phyloP scores from a whole-genome alignment of 805 yeast species.

The Lachancea thermotolerans region DNA sequence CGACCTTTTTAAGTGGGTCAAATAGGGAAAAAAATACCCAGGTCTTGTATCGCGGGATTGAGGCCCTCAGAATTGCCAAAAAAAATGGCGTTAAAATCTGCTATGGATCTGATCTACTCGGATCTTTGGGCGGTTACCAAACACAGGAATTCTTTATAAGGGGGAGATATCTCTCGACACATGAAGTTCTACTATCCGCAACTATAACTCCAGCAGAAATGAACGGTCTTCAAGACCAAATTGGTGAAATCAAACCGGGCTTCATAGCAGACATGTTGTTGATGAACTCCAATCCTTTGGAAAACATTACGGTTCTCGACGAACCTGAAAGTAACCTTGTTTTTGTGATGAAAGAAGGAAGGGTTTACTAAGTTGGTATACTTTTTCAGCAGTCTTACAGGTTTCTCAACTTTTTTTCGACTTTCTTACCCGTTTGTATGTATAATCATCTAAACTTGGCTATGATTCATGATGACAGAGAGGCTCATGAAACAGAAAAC shows the following conservation, averaged over 20 bases:
- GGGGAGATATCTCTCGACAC: constrained; percentile 7
- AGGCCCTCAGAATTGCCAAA: constrained; percentile 10
- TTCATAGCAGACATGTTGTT: constrained; percentile 11
- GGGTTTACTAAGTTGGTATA: constrained; percentile 1
- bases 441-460: no score
- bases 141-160: constrained; percentile 12
- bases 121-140: constrained; percentile 11
- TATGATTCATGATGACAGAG: no score
- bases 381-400: no score
- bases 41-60: constrained; percentile 9
- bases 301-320: constrained; percentile 9
- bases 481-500: no score
- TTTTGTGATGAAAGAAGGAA: constrained; percentile 11
- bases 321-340: constrained; percentile 12
- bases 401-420: no score
- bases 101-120: constrained; percentile 11
- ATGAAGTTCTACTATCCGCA: constrained; percentile 10
- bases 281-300: constrained; percentile 12
- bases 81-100: constrained; percentile 9
- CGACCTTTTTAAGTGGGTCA: constrained; percentile 6
- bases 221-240: constrained; percentile 9
- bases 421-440: no score
- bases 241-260: constrained; percentile 11
- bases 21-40: constrained; percentile 7
- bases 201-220: constrained; percentile 12